Conservation (phyloP, 805 yeast species). For the Jamesozyma spencerorum region DNA sequence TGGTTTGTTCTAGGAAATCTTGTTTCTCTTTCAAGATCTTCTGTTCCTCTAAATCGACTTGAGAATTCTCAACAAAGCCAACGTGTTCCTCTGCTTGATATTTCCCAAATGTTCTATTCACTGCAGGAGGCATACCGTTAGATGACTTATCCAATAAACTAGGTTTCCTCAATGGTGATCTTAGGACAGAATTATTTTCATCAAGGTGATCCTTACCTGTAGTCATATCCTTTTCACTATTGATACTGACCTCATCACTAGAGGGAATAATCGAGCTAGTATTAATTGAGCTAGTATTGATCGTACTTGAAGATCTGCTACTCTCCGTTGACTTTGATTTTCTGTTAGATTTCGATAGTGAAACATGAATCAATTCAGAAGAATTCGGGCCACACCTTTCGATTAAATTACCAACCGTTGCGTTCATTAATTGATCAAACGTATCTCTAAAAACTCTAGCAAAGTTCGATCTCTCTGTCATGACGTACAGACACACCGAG, state of each 20-base stretch:
- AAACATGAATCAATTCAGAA: conserved; percentile 41
- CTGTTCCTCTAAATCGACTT: conserved; percentile 35
- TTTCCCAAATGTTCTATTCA: conserved; percentile 36
- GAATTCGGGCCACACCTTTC: conserved; percentile 58
- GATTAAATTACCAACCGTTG: conserved; percentile 52
- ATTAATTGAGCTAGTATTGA: too few species aligned
- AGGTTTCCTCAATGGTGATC: too few species aligned
- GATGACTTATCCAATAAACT: conserved; percentile 10
- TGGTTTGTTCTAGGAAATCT: conserved; percentile 41
- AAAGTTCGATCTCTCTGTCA: conserved; percentile 57
- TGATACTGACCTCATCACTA: too few species aligned
- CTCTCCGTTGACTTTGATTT: not conserved
- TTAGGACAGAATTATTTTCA: too few species aligned
- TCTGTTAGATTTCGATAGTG: not conserved
- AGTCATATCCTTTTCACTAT: too few species aligned
- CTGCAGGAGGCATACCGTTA: conserved; percentile 57
- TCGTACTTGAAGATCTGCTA: too few species aligned
- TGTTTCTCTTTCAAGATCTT: conserved; percentile 40
- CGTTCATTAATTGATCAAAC: conserved; percentile 56
- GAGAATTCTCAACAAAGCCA: conserved; percentile 33
- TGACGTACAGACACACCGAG: conserved; percentile 55
- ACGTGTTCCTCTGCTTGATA: conserved; percentile 26
- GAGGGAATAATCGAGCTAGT: too few species aligned
- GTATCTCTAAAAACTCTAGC: conserved; percentile 57
- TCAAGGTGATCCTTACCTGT: too few species aligned